phyloP scores from a whole-genome alignment of 2,329 filamentous ascomycete species.

The Coleophoma eucalyptorum region DNA sequence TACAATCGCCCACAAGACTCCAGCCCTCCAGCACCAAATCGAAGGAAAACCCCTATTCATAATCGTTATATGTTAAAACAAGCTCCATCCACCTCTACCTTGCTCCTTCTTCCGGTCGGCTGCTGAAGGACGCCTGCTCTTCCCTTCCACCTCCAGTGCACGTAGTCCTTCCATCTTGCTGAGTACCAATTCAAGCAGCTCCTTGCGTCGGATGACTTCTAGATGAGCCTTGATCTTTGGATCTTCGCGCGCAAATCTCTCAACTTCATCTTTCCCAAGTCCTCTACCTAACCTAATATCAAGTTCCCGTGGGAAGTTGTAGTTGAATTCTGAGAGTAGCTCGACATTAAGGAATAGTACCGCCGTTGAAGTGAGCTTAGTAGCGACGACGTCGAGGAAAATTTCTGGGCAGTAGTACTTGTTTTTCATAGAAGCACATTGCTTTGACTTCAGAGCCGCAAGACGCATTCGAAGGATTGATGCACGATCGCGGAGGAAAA shows the following conservation, averaged over 20 bases:
- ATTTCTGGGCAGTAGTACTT: slow-evolving; percentile 97
- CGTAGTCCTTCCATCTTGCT: slow-evolving; percentile 93
- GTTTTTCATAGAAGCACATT: slow-evolving; percentile 78
- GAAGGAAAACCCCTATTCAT: background rate
- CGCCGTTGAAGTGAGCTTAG: slow-evolving; percentile 90
- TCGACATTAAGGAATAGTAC: slow-evolving; percentile 98
- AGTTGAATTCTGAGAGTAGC: slow-evolving; percentile 94
- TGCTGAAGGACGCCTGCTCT: slow-evolving; percentile 38
- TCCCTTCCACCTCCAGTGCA: slow-evolving; percentile 74
- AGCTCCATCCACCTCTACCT: slow-evolving; percentile 16
- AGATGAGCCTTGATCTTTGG: slow-evolving; percentile 84
- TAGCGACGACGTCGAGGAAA: slow-evolving; percentile 95
- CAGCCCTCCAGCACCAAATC: background rate
- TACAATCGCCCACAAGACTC: background rate
- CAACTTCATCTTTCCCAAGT: slow-evolving; percentile 74
- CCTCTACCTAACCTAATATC: slow-evolving; percentile 82
- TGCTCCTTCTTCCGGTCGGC: slow-evolving; percentile 11
- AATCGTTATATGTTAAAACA: slow-evolving; percentile 11
- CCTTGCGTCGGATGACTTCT: slow-evolving; percentile 88
- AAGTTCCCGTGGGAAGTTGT: slow-evolving; percentile 91
- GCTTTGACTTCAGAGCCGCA: slow-evolving; percentile 81
- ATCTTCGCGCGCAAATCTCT: slow-evolving; percentile 89
- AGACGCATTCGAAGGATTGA: slow-evolving; percentile 90
- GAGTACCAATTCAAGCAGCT: slow-evolving; percentile 86
- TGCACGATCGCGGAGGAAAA: slow-evolving; percentile 89